These are phyloP conservation scores for Skeletonema potamos DNA, from an alignment of 108 stramenopile genomes.

Conservation along the genomic window DNA sequence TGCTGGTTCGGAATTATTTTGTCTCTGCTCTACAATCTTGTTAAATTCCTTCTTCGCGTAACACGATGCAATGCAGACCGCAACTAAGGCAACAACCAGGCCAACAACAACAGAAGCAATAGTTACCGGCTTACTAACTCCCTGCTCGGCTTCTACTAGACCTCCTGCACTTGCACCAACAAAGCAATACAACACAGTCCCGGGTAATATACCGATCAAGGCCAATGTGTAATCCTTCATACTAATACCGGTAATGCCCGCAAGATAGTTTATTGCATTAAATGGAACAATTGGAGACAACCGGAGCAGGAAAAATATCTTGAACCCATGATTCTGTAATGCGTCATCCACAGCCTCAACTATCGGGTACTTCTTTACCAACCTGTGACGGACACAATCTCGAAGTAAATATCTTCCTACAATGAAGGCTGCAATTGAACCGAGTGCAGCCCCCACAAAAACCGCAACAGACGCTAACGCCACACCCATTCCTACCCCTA, in stretches of 20 bases:
- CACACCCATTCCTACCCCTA: conserved; percentile 62
- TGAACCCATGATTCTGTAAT: conserved; percentile 64
- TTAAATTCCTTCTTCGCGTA: conserved; percentile 76
- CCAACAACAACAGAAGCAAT: conserved; percentile 50
- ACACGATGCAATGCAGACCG: conserved; percentile 59
- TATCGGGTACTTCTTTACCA: conserved; percentile 57
- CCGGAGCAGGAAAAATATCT: conserved; percentile 65
- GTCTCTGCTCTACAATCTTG: conserved; percentile 35
- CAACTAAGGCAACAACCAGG: conserved; percentile 56
- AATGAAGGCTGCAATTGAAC: conserved; percentile 48
- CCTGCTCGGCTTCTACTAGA: conserved; percentile 45
- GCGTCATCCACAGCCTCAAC: conserved; percentile 62
- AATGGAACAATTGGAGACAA: conserved; percentile 71
- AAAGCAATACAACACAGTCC: conserved; percentile 75
- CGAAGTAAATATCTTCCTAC: conserved; percentile 70
- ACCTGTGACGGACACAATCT: conserved; percentile 44
- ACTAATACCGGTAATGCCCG: conserved; percentile 53
- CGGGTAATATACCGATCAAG: conserved; percentile 67
- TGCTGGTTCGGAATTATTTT: not conserved
- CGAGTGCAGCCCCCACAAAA: conserved; percentile 52
- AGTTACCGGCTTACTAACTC: conserved; percentile 23
- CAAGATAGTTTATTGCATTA: conserved; percentile 73
- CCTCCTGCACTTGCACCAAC: conserved; percentile 72
- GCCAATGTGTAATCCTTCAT: conserved; percentile 54
- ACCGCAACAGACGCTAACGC: conserved; percentile 55